These are phyloP conservation scores for Fusarium sp. DNA, from an alignment of 2,329 filamentous ascomycete species.

Conservation along the genomic window DNA sequence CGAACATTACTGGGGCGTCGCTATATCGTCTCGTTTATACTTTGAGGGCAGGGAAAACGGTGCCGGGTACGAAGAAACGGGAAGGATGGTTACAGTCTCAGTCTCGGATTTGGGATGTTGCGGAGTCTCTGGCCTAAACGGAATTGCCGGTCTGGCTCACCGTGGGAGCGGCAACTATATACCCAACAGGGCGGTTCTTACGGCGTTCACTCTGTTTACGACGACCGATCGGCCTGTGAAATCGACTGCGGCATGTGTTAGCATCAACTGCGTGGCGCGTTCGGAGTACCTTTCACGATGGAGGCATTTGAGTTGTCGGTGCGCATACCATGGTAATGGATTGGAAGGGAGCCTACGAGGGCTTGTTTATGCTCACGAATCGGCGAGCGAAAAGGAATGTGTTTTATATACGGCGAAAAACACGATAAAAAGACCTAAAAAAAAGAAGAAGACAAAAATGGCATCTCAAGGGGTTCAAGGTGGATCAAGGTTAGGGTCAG, in stretches of 20 bases:
- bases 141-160: slow-evolving; percentile 12
- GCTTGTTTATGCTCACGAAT: slow-evolving; percentile 20
- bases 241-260: slow-evolving; percentile 35
- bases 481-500: slow-evolving; percentile 21
- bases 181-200: slow-evolving; percentile 39
- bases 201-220: slow-evolving; percentile 36
- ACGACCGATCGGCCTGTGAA: slow-evolving; percentile 27
- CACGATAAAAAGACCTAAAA: slow-evolving; percentile 2
- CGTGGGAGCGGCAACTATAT: slow-evolving; percentile 35
- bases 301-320: slow-evolving; percentile 38
- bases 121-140: slow-evolving; percentile 21
- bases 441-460: slow-evolving; percentile 26
- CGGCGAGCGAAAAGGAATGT: slow-evolving; percentile 28
- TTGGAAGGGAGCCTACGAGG: slow-evolving; percentile 18
- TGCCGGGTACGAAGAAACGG: slow-evolving; percentile 24
- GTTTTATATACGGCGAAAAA: slow-evolving; percentile 33
- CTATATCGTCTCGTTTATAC: slow-evolving; percentile 37
- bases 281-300: slow-evolving; percentile 33
- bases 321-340: slow-evolving; percentile 26
- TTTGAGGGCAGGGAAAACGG: slow-evolving; percentile 25
- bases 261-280: slow-evolving; percentile 31
- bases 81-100: slow-evolving; percentile 23
- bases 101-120: slow-evolving; percentile 17
- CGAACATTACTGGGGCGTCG: slow-evolving; percentile 40
- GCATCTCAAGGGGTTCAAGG: slow-evolving; percentile 32